Base-by-base conservation (phyloP, 2,329 filamentous ascomycete species). In the Talaromyces sp. region DNA sequence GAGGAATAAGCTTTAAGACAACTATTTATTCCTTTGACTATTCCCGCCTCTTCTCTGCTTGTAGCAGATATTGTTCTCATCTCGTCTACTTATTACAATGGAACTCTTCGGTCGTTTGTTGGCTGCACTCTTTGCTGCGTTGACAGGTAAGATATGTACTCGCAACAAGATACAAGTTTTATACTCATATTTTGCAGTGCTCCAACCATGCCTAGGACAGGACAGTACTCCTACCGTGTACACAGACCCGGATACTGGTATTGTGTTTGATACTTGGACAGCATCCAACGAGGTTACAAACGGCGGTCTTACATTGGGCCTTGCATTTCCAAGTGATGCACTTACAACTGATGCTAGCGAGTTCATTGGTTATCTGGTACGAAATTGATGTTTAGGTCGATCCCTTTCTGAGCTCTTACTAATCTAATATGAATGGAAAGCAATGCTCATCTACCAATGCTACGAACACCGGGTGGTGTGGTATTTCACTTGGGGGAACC, bases 351-450 rank as follows among this genome's bases (percentile, higher is more conserved):
- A 82, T 58, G 77, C 79, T 5, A 79, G 75, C 52, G 85, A 88
- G 68, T 87, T 86, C 65, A 83, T 88, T 61, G 85, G 85, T 42
- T 79, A 84, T 56, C 73, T 87, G 55, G 85, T 86, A 17, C 22
- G 44, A 52, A 27, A 51, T 13, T 51, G 4, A 17, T 19, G 2
- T 17, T 19, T 27, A 25, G 10, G 5, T 17, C 6, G 13, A 27
- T 8, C 47, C 15, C 65, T 65, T 79, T 59, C 58, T 56, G 1
- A 13, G 25, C 17, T 19, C 19, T 10, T 44, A n/a, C 60, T 59
- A 51, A 61, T 58, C 28, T 49, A 6, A 9, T 60, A 17, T n/a
- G 63, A 51, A 17, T 64, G 62, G 55, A 57, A 63, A 83, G 82
- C 69, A 79, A 75, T 79, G 80, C 69, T 67, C 77, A 60, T 79